Evolutionary conservation across 1,284 basidiomycete species (phyloP).

Genomic region (Cerioporus squamosus): DNA sequence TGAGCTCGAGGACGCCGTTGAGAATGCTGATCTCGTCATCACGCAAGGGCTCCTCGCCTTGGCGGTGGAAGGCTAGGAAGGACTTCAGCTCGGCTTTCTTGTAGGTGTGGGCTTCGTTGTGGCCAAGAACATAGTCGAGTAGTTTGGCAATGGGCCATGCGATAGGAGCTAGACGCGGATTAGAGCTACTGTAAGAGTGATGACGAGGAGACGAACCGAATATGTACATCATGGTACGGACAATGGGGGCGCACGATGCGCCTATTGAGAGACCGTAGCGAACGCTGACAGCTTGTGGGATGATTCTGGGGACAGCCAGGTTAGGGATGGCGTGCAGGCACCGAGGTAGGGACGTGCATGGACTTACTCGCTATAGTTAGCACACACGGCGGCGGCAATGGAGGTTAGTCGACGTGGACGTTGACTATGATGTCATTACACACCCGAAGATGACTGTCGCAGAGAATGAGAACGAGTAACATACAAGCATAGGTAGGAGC

Average conservation of each 20-base stretch:
- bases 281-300: slow-evolving; percentile 88
- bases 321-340: background rate
- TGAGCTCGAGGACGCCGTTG: slow-evolving; percentile 87
- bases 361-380: slow-evolving; percentile 49
- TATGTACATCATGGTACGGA: slow-evolving; percentile 80
- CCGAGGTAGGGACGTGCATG: too few species aligned
- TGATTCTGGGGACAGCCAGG: slow-evolving; percentile 64
- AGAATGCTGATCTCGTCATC: slow-evolving; percentile 91
- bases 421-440: slow-evolving; percentile 21
- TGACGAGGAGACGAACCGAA: slow-evolving; percentile 51
- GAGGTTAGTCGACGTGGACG: too few species aligned
- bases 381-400: background rate
- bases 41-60: slow-evolving; percentile 84
- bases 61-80: slow-evolving; percentile 90
- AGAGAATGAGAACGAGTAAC: background rate
- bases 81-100: slow-evolving; percentile 93
- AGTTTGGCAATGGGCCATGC: slow-evolving; percentile 91
- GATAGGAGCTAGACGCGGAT: slow-evolving; percentile 65
- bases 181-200: background rate
- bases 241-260: slow-evolving; percentile 84
- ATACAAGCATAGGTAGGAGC: slow-evolving; percentile 7
- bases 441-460: slow-evolving; percentile 80
- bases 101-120: slow-evolving; percentile 76
- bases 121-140: slow-evolving; percentile 80
- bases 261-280: slow-evolving; percentile 91